A percentile compares a stretch with the other conserved stretches of the same genome.
Evolutionary conservation across 495 filamentous ascomycete species (phyloP).

Genomic region (Neurospora intermedia): DNA sequence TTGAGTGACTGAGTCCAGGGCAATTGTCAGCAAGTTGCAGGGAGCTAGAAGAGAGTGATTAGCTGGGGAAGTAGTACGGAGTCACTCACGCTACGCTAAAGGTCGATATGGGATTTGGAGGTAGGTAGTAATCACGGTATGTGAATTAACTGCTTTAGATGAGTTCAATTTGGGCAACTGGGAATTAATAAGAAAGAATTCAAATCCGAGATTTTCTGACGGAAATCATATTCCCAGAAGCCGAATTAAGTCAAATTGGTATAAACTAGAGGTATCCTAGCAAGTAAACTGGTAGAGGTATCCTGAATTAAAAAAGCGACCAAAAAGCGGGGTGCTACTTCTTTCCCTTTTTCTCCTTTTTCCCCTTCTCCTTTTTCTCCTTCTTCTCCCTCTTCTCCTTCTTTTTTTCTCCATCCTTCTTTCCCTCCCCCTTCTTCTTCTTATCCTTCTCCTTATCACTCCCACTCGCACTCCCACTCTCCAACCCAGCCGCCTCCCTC

Average conservation of each 20-base stretch:
- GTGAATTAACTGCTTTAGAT: not conserved
- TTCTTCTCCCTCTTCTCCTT: not conserved
- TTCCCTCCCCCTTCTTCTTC: not conserved
- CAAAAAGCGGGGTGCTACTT: not conserved
- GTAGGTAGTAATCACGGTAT: not conserved
- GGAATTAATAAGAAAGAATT: not conserved
- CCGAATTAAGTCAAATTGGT: not conserved
- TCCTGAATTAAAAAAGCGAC: not conserved
- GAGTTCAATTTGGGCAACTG: not conserved
- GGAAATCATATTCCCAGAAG: not conserved
- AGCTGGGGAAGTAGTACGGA: not conserved
- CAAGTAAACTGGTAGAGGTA: not conserved
- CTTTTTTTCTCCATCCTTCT: not conserved
- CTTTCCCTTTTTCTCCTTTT: not conserved
- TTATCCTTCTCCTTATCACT: not conserved
- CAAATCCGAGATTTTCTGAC: not conserved
- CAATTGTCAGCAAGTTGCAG: not conserved
- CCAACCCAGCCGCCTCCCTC: not conserved
- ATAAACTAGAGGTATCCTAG: not conserved
- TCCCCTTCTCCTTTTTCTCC: not conserved
- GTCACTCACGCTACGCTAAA: not conserved
- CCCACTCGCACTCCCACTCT: not conserved
- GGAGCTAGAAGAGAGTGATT: not conserved
- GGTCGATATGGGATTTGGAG: not conserved
- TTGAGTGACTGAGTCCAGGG: not conserved